Evolutionary conservation across 495 filamentous ascomycete genomes (phyloP), one percentile per base, ranked within the genome.

Genomic region (Aspergillus affinis): DNA sequence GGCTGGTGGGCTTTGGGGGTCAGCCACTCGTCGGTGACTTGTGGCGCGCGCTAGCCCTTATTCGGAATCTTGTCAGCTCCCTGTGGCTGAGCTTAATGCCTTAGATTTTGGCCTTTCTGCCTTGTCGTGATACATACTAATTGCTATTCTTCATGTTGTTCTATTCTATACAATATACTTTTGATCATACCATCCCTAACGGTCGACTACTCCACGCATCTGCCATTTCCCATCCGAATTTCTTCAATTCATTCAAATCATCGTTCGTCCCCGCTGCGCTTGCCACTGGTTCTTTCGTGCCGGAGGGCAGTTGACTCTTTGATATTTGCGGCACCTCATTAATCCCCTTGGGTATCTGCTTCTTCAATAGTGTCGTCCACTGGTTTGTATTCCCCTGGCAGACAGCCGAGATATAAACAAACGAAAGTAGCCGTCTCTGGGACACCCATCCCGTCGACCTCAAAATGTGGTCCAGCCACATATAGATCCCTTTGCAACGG

Each of bases 381-480:
- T 71, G 62, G 32, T 69, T 73, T 18, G 72, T 58, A 47, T 54
- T 67, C 46, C 64, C 69, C 47, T 70, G 60, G 57, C 76, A 78
- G n/a, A 64, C 67, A 30, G 66, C 64, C 3, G 61, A 63, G 7
- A 79, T 55, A 58, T 80, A 80, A 6, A 60, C 62, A 30, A 61
- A 60, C 2, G 77, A 74, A n/a, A 71, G 65, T 8, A 68, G 55
- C 21, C 60, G 63, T 21, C 65, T 62, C 23, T 61, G 54, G 17
- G 63, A 64, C 36, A 62, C 65, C 76, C 76, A 80, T 6, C 61
- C 50, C 12, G 69, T 19, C n/a, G 75, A 75, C 15, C 62, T 64
- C 21, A 76, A 58, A 6, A 80, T 66, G 61, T 80, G 75, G 46
- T 68, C 71, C 55, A 80, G 62, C 78, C 78, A 80, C 30, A 73